phyloP scores from a whole-genome alignment of 441 rosid species.

The Geranium incanum region DNA sequence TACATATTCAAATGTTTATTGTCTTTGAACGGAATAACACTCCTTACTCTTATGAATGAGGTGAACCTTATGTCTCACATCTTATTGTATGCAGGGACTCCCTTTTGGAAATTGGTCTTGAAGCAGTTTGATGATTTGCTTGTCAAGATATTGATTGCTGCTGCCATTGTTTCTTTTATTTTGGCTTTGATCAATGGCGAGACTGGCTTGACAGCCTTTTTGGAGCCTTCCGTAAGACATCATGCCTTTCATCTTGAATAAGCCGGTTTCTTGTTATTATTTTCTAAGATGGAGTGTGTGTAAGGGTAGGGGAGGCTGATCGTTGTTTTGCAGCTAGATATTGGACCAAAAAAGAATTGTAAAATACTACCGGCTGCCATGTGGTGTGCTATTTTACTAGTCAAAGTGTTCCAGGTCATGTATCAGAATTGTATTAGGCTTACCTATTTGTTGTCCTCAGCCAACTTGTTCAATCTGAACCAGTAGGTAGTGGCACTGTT shows the following conservation, averaged over 20 bases:
- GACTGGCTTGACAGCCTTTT: conserved; percentile 88
- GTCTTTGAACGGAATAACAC: background rate
- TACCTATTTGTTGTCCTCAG: background rate
- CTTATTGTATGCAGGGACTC: conserved; percentile 61
- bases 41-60: conserved; percentile 3
- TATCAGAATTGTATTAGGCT: no score
- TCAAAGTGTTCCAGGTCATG: no score
- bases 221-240: conserved; percentile 94
- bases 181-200: conserved; percentile 95
- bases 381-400: background rate
- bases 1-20: background rate
- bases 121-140: conserved; percentile 98
- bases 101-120: conserved; percentile 94
- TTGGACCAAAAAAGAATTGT: conserved; percentile 3
- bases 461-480: background rate
- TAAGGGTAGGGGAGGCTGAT: background rate
- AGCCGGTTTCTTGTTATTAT: conserved; percentile 9
- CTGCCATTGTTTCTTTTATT: conserved; percentile 74
- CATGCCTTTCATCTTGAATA: conserved; percentile 16
- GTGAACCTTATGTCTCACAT: conserved; percentile 19
- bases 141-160: conserved; percentile 93
- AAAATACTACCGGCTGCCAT: background rate
- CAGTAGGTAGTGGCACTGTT: no score
- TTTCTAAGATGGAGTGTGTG: conserved; percentile 7
- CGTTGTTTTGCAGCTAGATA: background rate